phyloP scores from a whole-genome alignment of 768 basidiomycete species.

The Coprinopsis sp. region DNA sequence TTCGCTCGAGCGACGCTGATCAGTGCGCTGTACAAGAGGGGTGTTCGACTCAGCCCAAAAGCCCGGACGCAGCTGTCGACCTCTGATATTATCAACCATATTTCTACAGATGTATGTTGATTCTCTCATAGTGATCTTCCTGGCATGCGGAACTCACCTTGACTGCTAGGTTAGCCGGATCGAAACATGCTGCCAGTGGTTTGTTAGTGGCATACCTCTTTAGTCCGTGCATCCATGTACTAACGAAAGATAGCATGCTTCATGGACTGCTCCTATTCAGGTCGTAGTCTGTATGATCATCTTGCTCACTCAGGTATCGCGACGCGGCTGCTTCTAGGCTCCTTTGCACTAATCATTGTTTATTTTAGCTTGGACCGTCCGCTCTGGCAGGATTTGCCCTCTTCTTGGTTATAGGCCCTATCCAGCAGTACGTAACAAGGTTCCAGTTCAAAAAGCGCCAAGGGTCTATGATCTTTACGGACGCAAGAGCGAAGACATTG shows the following conservation, averaged over 20 bases:
- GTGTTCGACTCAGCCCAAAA: conserved; percentile 60
- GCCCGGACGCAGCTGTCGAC: conserved; percentile 61
- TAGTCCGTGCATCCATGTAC: background rate
- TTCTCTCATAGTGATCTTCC: background rate
- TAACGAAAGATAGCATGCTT: conserved; percentile 33
- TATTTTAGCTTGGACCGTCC: conserved; percentile 55
- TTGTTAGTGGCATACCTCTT: conserved; percentile 42
- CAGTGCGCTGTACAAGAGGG: conserved; percentile 65
- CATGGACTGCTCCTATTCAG: conserved; percentile 69
- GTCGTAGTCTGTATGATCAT: conserved; percentile 55
- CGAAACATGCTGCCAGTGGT: conserved; percentile 66
- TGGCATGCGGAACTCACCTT: conserved; percentile 1
- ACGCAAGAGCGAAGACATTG: conserved; percentile 57
- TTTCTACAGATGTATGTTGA: conserved; percentile 57
- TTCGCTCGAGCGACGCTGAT: conserved; percentile 64
- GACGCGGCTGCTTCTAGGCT: background rate
- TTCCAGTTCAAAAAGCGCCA: conserved; percentile 50
- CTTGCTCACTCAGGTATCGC: conserved; percentile 54
- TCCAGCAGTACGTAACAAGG: conserved; percentile 62
- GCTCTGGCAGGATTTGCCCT: conserved; percentile 67
- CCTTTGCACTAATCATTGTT: conserved; percentile 1
- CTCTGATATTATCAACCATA: conserved; percentile 53
- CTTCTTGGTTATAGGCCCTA: conserved; percentile 56
- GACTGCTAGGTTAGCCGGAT: conserved; percentile 45
- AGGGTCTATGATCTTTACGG: conserved; percentile 56